phyloP scores from a whole-genome alignment of 176 grass and related monocot genomes.

The Puya raimondii region DNA sequence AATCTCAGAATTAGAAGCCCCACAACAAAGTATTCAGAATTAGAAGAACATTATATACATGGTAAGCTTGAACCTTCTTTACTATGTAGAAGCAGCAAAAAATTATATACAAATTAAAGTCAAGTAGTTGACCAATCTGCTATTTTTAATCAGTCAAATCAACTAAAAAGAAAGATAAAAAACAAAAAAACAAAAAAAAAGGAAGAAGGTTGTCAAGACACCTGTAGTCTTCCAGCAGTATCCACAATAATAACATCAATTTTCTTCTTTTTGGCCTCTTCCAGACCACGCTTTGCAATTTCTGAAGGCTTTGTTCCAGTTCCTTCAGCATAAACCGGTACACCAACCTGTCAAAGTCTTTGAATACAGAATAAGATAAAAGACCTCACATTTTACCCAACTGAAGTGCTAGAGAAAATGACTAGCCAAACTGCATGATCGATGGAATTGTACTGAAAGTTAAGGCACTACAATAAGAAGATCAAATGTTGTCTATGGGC shows the following conservation, averaged over 20 bases:
- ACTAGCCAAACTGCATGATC: background rate
- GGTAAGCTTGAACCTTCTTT: background rate
- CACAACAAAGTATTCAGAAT: background rate
- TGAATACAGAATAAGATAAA: background rate
- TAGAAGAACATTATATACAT: background rate
- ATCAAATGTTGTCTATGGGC: background rate
- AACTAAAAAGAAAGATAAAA: slow-evolving; percentile 7
- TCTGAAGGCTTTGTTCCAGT: slow-evolving; percentile 60
- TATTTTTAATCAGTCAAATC: background rate
- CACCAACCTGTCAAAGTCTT: slow-evolving; percentile 47
- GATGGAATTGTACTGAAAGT: background rate
- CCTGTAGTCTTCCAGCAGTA: slow-evolving; percentile 94
- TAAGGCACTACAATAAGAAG: background rate
- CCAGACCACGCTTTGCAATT: slow-evolving; percentile 73
- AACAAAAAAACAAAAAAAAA: slow-evolving; percentile 17
- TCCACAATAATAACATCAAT: slow-evolving; percentile 82
- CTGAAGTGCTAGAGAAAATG: background rate
- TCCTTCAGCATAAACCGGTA: slow-evolving; percentile 86
- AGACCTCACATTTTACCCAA: background rate
- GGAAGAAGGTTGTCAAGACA: slow-evolving; percentile 21
- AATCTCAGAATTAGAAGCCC: background rate
- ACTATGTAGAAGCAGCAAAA: background rate
- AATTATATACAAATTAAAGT: too few relatives aligned
- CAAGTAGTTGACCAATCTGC: slow-evolving; percentile 5
- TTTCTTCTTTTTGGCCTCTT: slow-evolving; percentile 74